Evolutionary conservation across 164 flowering plant genomes (phyloP).

Genomic region (Stephania yunnanensis): DNA sequence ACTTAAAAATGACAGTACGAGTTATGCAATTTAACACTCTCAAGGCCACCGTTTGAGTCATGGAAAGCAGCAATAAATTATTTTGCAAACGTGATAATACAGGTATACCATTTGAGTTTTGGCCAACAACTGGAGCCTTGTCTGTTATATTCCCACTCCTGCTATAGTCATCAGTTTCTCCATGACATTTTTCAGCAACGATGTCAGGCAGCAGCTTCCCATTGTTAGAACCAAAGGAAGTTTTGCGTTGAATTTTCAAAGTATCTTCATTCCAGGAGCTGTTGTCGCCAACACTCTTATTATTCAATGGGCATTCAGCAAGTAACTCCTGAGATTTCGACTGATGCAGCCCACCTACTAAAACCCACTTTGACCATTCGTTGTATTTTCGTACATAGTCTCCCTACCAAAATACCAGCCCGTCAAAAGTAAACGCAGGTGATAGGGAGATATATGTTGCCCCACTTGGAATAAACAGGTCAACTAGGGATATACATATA

Average conservation of each 20-base stretch:
- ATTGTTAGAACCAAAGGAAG: conserved; percentile 11
- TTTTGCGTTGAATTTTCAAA: conserved; percentile 6
- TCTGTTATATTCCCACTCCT: background rate
- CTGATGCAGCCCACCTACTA: conserved; percentile 17
- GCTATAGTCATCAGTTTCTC: conserved; percentile 16
- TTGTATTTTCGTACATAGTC: conserved; percentile 64
- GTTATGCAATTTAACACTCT: conserved; percentile 8
- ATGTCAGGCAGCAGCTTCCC: conserved; percentile 12
- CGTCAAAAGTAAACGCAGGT: background rate
- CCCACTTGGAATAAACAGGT: background rate
- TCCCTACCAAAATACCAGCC: conserved; percentile 38
- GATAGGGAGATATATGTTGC: background rate
- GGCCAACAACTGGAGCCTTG: conserved; percentile 3
- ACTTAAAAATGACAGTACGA: conserved; percentile 8
- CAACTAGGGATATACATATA: background rate
- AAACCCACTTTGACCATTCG: conserved; percentile 76
- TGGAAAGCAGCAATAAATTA: conserved; percentile 7
- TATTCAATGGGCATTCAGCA: conserved; percentile 11
- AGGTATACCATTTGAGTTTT: conserved; percentile 3
- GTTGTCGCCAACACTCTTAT: conserved; percentile 13
- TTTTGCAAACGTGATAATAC: conserved; percentile 10
- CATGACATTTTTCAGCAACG: conserved; percentile 10
- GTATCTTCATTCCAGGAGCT: conserved; percentile 9
- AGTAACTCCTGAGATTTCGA: conserved; percentile 17
- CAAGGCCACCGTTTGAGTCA: conserved; percentile 2